Conservation (phyloP, 139 green algal species). For the Picochlorum sp. region DNA sequence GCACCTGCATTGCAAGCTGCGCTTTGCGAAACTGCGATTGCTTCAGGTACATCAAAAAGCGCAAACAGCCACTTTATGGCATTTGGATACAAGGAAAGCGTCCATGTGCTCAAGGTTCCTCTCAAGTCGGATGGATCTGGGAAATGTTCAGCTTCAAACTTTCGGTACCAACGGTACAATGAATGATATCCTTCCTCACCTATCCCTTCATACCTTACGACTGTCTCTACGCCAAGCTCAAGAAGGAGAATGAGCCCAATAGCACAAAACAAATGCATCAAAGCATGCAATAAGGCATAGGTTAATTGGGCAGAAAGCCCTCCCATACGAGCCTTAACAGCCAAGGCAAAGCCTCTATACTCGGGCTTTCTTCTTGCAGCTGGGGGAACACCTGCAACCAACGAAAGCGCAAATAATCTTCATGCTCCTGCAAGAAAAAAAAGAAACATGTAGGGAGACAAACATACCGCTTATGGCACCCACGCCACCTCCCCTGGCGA, state of each 20-base stretch:
- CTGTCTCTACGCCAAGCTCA: conserved; percentile 71
- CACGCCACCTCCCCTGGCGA: conserved; percentile 45
- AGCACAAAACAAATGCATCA: conserved; percentile 50
- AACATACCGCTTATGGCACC: conserved; percentile 26
- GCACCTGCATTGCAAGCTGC: conserved; percentile 42
- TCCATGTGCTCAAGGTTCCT: conserved; percentile 28
- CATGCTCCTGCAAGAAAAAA: not conserved
- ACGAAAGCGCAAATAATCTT: not conserved
- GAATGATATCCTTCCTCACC: conserved; percentile 57
- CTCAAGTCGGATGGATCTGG: conserved; percentile 69
- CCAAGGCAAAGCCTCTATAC: conserved; percentile 4
- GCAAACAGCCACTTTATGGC: conserved; percentile 61
- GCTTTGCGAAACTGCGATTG: conserved; percentile 57
- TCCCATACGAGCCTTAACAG: conserved; percentile 26
- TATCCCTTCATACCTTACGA: conserved; percentile 52
- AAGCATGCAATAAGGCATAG: conserved; percentile 41
- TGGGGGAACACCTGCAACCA: conserved; percentile 4
- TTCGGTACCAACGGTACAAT: conserved; percentile 67
- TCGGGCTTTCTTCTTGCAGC: conserved; percentile 7
- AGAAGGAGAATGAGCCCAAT: conserved; percentile 67
- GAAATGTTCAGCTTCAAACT: conserved; percentile 65
- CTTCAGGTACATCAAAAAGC: conserved; percentile 70
- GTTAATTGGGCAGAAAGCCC: conserved; percentile 40
- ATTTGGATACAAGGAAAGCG: conserved; percentile 58
- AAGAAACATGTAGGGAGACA: too few species aligned